Base-by-base conservation (phyloP, 1,139 yeast species). In the Petasospora rhodanensis region DNA sequence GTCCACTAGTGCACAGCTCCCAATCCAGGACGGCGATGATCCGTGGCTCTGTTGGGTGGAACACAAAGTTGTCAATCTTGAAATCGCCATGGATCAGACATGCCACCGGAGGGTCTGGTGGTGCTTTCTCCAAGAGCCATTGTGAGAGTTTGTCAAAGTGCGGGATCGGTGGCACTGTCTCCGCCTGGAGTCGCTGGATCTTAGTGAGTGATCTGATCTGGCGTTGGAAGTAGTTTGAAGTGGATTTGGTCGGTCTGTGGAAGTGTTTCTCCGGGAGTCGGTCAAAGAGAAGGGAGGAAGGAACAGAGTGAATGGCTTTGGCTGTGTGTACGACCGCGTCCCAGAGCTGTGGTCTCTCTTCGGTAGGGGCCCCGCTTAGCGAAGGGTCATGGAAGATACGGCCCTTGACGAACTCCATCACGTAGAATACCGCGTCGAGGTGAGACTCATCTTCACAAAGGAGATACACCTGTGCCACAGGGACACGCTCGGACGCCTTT, bases 1-100 rank as follows among this genome's bases (percentile, higher is more conserved):
- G 81, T 0, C 85, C 85, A 42, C 75, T 64, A 0, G 84, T 78
- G 46, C 83, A 76, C 24, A 78, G 61, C 49, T 78, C 85, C 84
- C 84, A 78, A 51, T 78, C 84, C 31, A 78, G 60, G 1, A 78
- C 73, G 0, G 82, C 82, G 34, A 70, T 58, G 4, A 77, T 76
- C 29, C 58, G 54, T 14, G 70, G 68, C 29, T 68, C 65, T 1
- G 65, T 58, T 7, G 72, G 70, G 44, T 75, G 73, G 49, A 73
- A 77, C 8, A 78, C 59, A 22, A 78, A 50, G 47, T 78, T 78
- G 52, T 78, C 85, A 28, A 78, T 74, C 49, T 78, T 78, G 60
- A 73, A 78, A 54, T 78, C 85, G 1, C 85, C 85, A 46, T 78
- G 85, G 26, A 77, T 75, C 44, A 78, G 64, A 2, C 71, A 57